A percentile compares a stretch with the other conserved stretches of the same genome.
Evolutionary conservation across 2,329 filamentous ascomycete species (phyloP).

Genomic region (Exophiala sideris): DNA sequence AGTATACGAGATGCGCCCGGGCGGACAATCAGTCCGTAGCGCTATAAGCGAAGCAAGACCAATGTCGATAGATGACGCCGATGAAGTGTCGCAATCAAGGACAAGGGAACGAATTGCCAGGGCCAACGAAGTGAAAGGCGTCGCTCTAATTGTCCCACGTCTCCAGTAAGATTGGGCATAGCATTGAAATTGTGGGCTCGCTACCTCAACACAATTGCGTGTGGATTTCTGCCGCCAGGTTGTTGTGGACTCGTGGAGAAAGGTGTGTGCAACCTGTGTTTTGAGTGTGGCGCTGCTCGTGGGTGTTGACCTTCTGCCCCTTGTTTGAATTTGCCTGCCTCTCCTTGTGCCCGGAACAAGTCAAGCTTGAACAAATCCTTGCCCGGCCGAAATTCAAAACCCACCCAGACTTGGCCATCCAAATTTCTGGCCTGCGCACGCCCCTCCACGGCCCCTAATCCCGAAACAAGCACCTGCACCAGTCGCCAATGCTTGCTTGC

Average conservation of each 20-base stretch:
- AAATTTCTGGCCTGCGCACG: slow-evolving; percentile 16
- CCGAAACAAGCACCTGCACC: slow-evolving; percentile 22
- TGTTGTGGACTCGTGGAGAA: not conserved
- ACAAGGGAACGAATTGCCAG: slow-evolving; percentile 8
- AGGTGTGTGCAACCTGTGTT: not conserved
- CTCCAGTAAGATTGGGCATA: not conserved
- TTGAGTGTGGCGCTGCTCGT: slow-evolving; percentile 6
- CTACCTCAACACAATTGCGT: not conserved
- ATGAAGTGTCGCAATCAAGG: slow-evolving; percentile 18
- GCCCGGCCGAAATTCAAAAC: slow-evolving; percentile 14
- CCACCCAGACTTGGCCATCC: slow-evolving; percentile 8
- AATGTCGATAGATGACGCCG: slow-evolving; percentile 15
- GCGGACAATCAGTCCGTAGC: slow-evolving; percentile 20
- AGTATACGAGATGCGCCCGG: slow-evolving; percentile 7
- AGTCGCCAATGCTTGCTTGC: slow-evolving; percentile 5
- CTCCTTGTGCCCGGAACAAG: slow-evolving; percentile 6
- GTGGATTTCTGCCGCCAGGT: not conserved
- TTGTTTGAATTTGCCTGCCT: slow-evolving; percentile 10
- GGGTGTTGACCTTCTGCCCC: slow-evolving; percentile 4
- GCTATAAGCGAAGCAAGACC: slow-evolving; percentile 15
- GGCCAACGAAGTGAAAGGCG: not conserved
- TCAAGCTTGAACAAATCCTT: slow-evolving; percentile 9
- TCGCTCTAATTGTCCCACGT: not conserved
- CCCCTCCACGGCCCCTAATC: slow-evolving; percentile 17
- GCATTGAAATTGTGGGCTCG: not conserved